These are phyloP conservation scores for Chernovozyma sophiae-reginae DNA, from an alignment of 1,139 yeast genomes.

Conservation along the genomic window DNA sequence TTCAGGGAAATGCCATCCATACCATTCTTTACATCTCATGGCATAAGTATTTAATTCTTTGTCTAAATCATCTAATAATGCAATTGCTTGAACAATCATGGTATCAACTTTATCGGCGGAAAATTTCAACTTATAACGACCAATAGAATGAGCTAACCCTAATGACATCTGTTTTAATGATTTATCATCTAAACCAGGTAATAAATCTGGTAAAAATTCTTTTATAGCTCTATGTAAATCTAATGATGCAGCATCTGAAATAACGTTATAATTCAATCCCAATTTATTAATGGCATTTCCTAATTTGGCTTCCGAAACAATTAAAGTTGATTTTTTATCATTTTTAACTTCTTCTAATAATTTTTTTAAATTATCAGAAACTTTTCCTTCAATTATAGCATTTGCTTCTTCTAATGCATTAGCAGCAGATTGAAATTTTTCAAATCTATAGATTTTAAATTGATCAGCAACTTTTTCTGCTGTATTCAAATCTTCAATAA, in stretches of 20 bases:
- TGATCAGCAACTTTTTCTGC: constrained; percentile 76
- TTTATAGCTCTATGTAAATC: constrained; percentile 95
- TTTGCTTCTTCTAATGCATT: constrained; percentile 95
- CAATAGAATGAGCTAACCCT: constrained; percentile 96
- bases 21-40: constrained; percentile 99
- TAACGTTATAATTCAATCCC: constrained; percentile 82
- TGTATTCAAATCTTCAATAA: constrained; percentile 74
- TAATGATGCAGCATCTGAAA: constrained; percentile 90
- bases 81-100: constrained; percentile 98
- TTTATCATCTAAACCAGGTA: constrained; percentile 87
- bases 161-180: constrained; percentile 91
- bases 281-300: constrained; percentile 95
- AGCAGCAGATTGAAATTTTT: constrained; percentile 91
- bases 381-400: constrained; percentile 89
- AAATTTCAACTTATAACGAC: constrained; percentile 95
- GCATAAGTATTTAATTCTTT: constrained; percentile 97
- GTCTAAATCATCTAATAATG: constrained; percentile 91
- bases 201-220: constrained; percentile 86
- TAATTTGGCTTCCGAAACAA: constrained; percentile 92
- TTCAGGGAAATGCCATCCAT: constrained; percentile 99
- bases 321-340: constrained; percentile 84
- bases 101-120: constrained; percentile 98
- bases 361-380: constrained; percentile 74
- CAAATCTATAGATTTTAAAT: constrained; percentile 91
- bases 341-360: constrained; percentile 77